These are phyloP conservation scores for Geranomyces variabilis DNA, from an alignment of 192 early-diverging fungal species.

Conservation along the genomic window DNA sequence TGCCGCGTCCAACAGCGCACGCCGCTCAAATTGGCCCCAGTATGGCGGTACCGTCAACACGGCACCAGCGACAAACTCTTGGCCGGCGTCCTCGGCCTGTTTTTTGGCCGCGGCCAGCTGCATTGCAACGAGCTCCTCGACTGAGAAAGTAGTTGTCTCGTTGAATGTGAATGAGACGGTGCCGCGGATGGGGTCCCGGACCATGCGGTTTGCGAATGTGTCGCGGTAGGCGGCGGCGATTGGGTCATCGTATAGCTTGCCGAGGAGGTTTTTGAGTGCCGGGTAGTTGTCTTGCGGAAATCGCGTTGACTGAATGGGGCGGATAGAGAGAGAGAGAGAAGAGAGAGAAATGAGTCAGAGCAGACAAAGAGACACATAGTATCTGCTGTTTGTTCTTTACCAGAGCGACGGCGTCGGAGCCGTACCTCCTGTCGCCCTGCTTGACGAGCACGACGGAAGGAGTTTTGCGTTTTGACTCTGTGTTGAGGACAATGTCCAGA, in stretches of 20 bases:
- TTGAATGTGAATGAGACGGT: constrained; percentile 74
- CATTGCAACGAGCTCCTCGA: constrained; percentile 93
- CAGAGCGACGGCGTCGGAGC: constrained; percentile 79
- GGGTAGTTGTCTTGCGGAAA: constrained; percentile 84
- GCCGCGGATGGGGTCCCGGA: constrained; percentile 64
- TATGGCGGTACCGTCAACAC: constrained; percentile 96
- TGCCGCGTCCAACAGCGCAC: constrained; percentile 91
- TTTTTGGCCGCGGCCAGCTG: constrained; percentile 87
- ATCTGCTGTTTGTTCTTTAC: constrained; percentile 24
- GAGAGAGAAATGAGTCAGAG: too few species aligned
- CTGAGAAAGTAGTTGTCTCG: constrained; percentile 59
- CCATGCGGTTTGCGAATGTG: constrained; percentile 79
- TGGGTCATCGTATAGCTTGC: constrained; percentile 73
- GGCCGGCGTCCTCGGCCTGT: constrained; percentile 77
- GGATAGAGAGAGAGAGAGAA: neutral
- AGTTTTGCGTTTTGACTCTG: constrained; percentile 95
- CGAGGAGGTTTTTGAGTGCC: constrained; percentile 83
- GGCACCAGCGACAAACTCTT: constrained; percentile 75
- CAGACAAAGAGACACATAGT: neutral
- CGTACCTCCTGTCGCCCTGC: constrained; percentile 86
- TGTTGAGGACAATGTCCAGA: constrained; percentile 93
- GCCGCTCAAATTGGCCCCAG: constrained; percentile 87
- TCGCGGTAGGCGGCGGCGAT: constrained; percentile 69
- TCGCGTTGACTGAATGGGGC: constrained; percentile 64
- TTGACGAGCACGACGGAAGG: constrained; percentile 74